Evolutionary conservation across 495 filamentous ascomycete genomes (phyloP).

Genomic region (Daldinia concentrica): DNA sequence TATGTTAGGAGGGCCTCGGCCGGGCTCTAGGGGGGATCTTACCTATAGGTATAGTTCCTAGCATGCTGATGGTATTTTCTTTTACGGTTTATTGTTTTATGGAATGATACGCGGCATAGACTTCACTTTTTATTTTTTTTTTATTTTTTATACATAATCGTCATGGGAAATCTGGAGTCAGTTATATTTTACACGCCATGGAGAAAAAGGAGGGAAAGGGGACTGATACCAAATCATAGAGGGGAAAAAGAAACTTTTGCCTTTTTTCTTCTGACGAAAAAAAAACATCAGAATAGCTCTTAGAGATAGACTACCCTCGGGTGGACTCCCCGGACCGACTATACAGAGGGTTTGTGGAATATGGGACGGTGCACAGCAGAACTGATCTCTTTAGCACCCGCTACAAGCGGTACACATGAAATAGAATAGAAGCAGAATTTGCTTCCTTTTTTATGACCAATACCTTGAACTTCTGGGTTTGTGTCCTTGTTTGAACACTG

Average conservation of each 20-base stretch:
- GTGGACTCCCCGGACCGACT: slow-evolving; percentile 1
- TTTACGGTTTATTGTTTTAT: slow-evolving; percentile 21
- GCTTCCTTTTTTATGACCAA: slow-evolving; percentile 1
- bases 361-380: slow-evolving; percentile 2
- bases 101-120: slow-evolving; percentile 35
- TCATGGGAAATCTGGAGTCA: slow-evolving; percentile 27
- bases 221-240: slow-evolving; percentile 38
- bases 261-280: slow-evolving; percentile 14
- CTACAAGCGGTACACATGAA: slow-evolving; percentile 5
- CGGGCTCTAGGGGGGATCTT: slow-evolving; percentile 12
- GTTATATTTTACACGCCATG: slow-evolving; percentile 14
- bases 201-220: slow-evolving; percentile 28
- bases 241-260: slow-evolving; percentile 3
- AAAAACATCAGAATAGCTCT: slow-evolving; percentile 16
- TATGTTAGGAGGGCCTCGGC: slow-evolving; percentile 6
- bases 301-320: slow-evolving; percentile 31
- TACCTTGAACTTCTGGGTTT: not conserved
- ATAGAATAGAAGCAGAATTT: slow-evolving; percentile 16
- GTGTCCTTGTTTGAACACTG: too few species aligned
- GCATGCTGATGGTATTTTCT: slow-evolving; percentile 5
- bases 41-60: slow-evolving; percentile 2
- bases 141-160: too few species aligned
- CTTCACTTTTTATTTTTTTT: slow-evolving; percentile 12
- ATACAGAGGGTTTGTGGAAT: not conserved
- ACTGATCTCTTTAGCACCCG: slow-evolving; percentile 14